These are phyloP conservation scores for Euphorbia peplus DNA, from an alignment of 345 rosid genomes.

Conservation along the genomic window DNA sequence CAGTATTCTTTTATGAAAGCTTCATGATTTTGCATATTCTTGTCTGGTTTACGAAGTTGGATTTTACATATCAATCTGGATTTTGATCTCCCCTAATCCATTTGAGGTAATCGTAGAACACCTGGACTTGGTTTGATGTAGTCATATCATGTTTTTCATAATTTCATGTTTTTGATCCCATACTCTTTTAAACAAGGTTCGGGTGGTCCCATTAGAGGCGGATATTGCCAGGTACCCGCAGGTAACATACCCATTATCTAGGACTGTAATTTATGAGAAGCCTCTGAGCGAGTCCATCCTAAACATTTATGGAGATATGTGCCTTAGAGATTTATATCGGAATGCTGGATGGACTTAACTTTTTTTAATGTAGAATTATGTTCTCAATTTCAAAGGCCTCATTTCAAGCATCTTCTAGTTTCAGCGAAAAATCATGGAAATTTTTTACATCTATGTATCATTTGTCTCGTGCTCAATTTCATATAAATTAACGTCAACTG, in stretches of 20 bases:
- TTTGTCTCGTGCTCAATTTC: constrained; percentile 1
- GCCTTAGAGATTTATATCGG: neutral
- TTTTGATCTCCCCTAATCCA: neutral
- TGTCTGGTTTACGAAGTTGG: neutral
- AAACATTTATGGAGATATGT: neutral
- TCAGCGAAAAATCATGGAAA: neutral
- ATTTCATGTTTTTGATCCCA: too few species aligned
- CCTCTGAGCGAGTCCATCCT: neutral
- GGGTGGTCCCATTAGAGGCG: too few species aligned
- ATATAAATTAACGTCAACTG: neutral
- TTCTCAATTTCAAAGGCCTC: neutral
- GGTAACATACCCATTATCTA: too few species aligned
- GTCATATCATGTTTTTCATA: neutral
- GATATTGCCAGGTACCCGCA: too few species aligned
- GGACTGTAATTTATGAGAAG: neutral
- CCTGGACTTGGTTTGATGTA: neutral
- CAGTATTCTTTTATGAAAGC: neutral
- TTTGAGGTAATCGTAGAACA: neutral
- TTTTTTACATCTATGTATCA: neutral
- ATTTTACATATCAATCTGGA: neutral
- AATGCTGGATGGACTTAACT: neutral
- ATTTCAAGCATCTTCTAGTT: neutral
- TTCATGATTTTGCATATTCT: neutral
- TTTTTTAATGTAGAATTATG: neutral
- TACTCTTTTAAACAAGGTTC: too few species aligned